Evolutionary conservation across 2,329 filamentous ascomycete genomes (phyloP), one percentile per base, ranked within the genome.

Genomic region (Ophiostoma sp.): DNA sequence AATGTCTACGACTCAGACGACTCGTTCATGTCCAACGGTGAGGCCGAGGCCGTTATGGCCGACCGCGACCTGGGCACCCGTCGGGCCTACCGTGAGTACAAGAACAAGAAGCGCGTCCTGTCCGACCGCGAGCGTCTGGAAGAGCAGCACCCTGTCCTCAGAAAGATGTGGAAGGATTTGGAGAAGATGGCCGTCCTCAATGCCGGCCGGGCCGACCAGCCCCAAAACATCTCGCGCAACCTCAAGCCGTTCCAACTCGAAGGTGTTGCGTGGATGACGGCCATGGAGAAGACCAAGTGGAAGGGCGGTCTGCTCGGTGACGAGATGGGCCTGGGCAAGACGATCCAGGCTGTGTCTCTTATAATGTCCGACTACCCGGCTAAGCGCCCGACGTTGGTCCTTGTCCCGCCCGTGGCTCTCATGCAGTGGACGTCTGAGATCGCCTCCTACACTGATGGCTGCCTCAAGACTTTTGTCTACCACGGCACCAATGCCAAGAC

Each of bases 281-380:
- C 88, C 72, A 97, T 98, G 87, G 96, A 99, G 80, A 85, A 93
- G 82, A 92, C 90, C 0, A 84, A 92, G 52, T 98, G 95, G 88
- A 93, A 91, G 79, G 96, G 96, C 22, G 96, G 96, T 17, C 86
- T 99, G 2, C 87, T 99, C 1, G 96, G 96, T 74, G 96, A 99
- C 78, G 96, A 99, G 82, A 99, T 99, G 96, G 96, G 96, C 7
- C 93, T 99, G 83, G 96, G 96, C 69, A 99, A 99, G 84, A 99
- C 96, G 0, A 98, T 99, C 69, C 96, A 99, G 82, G 95, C 96
- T 2, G 96, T 99, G 22, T 98, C 95, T 2, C 87, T 99, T 61
- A 94, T 99, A 82, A 98, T 98, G 96, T 98, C 95, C 0, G 95
- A 98, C 80, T 98, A 93, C 78, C 95, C 95, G 3, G 92, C 91